Evolutionary conservation across 768 basidiomycete genomes (phyloP), one percentile per base, ranked within the genome.

Genomic region (Tubosaeta brunneosetosa): DNA sequence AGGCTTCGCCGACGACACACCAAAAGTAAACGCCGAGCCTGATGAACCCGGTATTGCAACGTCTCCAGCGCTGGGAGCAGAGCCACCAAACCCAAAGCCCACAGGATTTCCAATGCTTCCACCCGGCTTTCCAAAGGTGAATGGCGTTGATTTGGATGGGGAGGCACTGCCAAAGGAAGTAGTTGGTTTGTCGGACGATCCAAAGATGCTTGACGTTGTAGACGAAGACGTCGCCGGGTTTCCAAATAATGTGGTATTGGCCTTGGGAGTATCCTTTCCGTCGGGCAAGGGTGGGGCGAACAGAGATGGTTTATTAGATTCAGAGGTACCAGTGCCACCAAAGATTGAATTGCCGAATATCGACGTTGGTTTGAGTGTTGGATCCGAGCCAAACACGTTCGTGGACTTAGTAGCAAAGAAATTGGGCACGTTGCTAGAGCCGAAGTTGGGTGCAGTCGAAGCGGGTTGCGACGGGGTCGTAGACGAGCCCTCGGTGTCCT

Each of bases 91-190:
- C 9, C 74, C 75, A 56, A 85, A 85, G 6, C 84, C 84, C 8
- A 84, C 80, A 8, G 84, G 80, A 60, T 83, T 84, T 1, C 84
- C 82, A 17, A 84, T 74, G 58, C 74, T 81, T 49, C 81, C 81
- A 13, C 50, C 69, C 32, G 60, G 56, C 44, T 63, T 69, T 36
- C 68, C 70, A 29, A 72, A 69, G 2, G 57, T 32, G 47, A 71
- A 70, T 2, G 57, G 44, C 12, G 50, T 36, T 14, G 60, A 47
- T 57, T 61, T 69, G 1, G 64, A 56, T 11, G 55, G 56, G n/a
- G 67, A 64, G 42, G 59, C 60, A 22, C 59, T 61, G 16, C 70
- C 68, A 47, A 71, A 73, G 32, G 51, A 32, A 53, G 58, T 59
- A 57, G 48, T 44, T 55, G 65, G 48, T 61, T 67, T 55, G 53